Conservation (phyloP, 129 eudicot genomes). For the Artemisia tridentata region DNA sequence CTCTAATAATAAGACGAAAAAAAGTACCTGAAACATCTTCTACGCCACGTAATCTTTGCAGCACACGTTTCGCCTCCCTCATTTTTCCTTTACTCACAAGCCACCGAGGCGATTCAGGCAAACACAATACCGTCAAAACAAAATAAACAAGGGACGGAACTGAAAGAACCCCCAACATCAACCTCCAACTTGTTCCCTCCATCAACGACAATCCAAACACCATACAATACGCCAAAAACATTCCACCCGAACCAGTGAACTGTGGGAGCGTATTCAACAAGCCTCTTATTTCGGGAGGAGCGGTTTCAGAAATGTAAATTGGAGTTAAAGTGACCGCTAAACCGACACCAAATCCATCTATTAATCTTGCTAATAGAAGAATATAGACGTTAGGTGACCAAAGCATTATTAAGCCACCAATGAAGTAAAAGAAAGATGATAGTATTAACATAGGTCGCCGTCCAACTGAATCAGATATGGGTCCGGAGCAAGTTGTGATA, state of each 20-base stretch:
- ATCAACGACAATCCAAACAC: constrained; percentile 54
- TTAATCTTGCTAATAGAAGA: constrained; percentile 50
- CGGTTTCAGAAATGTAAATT: constrained; percentile 57
- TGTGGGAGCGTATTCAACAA: constrained; percentile 52
- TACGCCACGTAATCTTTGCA: constrained; percentile 53
- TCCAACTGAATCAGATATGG: constrained; percentile 54
- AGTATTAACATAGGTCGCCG: constrained; percentile 60
- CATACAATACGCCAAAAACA: constrained; percentile 59
- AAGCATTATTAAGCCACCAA: constrained; percentile 53
- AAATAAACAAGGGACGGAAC: constrained; percentile 48
- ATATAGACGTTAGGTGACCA: constrained; percentile 63
- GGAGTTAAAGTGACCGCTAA: constrained; percentile 58
- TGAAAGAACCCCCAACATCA: constrained; percentile 58
- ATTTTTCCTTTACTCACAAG: constrained; percentile 67
- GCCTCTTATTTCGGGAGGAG: constrained; percentile 59
- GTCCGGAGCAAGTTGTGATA: constrained; percentile 61
- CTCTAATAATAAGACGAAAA: neutral
- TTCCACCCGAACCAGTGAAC: constrained; percentile 54
- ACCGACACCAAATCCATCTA: constrained; percentile 62
- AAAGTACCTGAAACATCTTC: constrained; percentile 54
- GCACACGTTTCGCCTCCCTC: constrained; percentile 50
- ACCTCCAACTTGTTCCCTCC: constrained; percentile 53
- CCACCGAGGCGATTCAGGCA: constrained; percentile 67
- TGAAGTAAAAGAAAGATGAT: constrained; percentile 45
- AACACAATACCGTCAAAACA: constrained; percentile 39